These are phyloP conservation scores for Globisporangium polare DNA, from an alignment of 352 stramenopile species.

Conservation along the genomic window DNA sequence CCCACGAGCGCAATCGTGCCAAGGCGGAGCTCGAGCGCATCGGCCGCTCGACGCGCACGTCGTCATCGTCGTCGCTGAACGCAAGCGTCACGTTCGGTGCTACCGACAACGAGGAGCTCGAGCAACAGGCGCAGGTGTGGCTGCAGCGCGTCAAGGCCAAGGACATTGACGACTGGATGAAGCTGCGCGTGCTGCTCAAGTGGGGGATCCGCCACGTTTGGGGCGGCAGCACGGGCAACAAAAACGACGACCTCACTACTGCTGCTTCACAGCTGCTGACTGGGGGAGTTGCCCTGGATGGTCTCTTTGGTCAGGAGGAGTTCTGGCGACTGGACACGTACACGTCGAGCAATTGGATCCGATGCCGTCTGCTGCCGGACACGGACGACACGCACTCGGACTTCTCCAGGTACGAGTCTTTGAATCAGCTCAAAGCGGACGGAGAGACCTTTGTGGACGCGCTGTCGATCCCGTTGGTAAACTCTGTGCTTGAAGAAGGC, in stretches of 20 bases:
- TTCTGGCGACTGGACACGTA: conserved; percentile 82
- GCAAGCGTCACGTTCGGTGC: conserved; percentile 13
- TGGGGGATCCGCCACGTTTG: conserved; percentile 82
- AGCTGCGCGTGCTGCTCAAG: conserved; percentile 67
- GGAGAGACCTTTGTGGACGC: conserved; percentile 13
- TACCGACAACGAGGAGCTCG: conserved; percentile 20
- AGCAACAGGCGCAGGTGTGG: conserved; percentile 61
- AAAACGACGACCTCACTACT: conserved; percentile 6
- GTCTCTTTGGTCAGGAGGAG: conserved; percentile 50
- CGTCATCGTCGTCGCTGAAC: conserved; percentile 11
- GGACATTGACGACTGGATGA: conserved; percentile 86
- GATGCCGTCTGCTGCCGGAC: conserved; percentile 73
- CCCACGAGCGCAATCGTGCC: conserved; percentile 59
- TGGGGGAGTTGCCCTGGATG: conserved; percentile 23
- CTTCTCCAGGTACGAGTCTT: conserved; percentile 33
- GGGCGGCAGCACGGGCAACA: conserved; percentile 18
- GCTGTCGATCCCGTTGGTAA: conserved; percentile 14
- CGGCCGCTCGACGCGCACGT: conserved; percentile 50
- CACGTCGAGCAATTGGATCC: conserved; percentile 87
- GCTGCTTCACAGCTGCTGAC: background rate
- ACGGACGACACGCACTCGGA: conserved; percentile 66
- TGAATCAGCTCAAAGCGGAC: conserved; percentile 20
- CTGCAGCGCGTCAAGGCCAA: conserved; percentile 80
- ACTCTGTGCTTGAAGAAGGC: conserved; percentile 17
- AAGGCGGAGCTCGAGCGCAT: conserved; percentile 67